Conservation (phyloP, 129 eudicot species). For the Helichrysum umbraculigerum region DNA sequence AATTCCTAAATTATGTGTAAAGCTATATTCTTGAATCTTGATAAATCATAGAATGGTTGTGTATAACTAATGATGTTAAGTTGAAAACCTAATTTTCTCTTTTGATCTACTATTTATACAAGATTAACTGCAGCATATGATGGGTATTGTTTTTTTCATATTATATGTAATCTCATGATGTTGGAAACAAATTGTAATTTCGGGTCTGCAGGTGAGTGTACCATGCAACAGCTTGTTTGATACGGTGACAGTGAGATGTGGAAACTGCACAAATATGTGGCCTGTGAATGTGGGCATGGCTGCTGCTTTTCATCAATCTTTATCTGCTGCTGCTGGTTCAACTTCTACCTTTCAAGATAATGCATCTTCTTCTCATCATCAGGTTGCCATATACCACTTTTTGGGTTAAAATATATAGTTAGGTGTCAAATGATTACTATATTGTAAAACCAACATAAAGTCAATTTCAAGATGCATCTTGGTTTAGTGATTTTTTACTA, state of each 20-base stretch:
- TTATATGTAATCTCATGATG: background rate
- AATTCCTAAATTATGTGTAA: background rate
- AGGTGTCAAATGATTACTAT: too few relatives aligned
- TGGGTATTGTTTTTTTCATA: background rate
- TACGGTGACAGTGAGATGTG: slow-evolving; percentile 91
- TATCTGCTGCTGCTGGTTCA: slow-evolving; percentile 12
- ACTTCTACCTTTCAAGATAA: slow-evolving; percentile 30
- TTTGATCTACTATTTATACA: background rate
- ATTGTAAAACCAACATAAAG: too few relatives aligned
- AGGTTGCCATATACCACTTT: background rate
- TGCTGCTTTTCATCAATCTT: slow-evolving; percentile 51
- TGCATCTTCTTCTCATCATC: slow-evolving; percentile 22
- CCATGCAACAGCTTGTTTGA: slow-evolving; percentile 87
- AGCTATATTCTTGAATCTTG: background rate
- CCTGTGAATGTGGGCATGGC: slow-evolving; percentile 77
- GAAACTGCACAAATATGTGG: slow-evolving; percentile 93
- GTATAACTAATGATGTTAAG: background rate
- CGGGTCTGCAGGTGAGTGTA: slow-evolving; percentile 74
- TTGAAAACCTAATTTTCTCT: background rate
- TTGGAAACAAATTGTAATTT: background rate
- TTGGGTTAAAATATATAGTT: background rate
- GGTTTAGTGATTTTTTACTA: background rate
- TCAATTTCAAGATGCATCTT: background rate
- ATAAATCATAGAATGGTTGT: background rate
- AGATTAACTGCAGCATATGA: background rate